Evolutionary conservation across 2,329 filamentous ascomycete genomes (phyloP).

Genomic region (Alternaria viburni): DNA sequence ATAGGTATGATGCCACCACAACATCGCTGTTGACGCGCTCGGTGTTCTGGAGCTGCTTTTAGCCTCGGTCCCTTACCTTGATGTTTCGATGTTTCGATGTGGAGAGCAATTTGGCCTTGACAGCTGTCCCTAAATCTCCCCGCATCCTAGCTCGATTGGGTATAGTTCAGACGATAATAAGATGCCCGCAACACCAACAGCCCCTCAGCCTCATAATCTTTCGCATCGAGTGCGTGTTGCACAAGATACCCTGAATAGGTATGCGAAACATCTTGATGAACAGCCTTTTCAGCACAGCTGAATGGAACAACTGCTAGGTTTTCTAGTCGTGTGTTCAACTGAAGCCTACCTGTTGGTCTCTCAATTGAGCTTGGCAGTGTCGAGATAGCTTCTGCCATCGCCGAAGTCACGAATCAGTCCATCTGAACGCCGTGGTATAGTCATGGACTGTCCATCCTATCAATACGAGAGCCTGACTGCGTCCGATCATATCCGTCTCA

Average conservation of each 20-base stretch:
- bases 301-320: neutral
- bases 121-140: neutral
- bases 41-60: neutral
- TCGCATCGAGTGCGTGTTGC: neutral
- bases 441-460: neutral
- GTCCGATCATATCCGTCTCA: neutral
- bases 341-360: neutral
- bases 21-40: neutral
- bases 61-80: slow-evolving; percentile 1
- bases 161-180: neutral
- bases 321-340: neutral
- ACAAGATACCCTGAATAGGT: neutral
- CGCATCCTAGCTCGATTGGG: neutral
- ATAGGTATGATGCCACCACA: neutral
- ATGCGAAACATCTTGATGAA: neutral
- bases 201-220: neutral
- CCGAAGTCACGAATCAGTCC: accelerated
- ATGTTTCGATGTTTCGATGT: slow-evolving; percentile 6
- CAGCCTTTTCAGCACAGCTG: neutral
- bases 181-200: neutral
- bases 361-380: neutral
- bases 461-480: neutral
- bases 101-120: slow-evolving; percentile 3
- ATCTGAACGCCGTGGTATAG: neutral
- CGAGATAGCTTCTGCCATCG: neutral